These are phyloP conservation scores for Rosa lucieae DNA, from an alignment of 306 rosid species.

Conservation along the genomic window DNA sequence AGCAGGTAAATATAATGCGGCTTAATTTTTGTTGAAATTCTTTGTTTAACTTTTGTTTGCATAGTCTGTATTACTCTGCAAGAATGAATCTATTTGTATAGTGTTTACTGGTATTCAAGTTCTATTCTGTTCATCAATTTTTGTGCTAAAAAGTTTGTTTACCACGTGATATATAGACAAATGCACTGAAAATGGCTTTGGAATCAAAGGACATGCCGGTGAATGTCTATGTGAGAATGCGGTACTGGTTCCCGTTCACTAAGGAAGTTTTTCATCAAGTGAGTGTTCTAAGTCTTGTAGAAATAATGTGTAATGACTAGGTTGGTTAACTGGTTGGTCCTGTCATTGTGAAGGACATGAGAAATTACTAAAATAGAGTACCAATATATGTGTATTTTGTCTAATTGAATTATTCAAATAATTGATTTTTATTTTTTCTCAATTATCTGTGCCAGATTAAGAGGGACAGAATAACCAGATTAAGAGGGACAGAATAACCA, in stretches of 20 bases:
- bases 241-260: conserved; percentile 98
- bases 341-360: neutral
- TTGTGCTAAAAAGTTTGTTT: too few relatives aligned
- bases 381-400: neutral
- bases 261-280: conserved; percentile 96
- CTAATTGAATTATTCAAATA: conserved; percentile 5
- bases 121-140: too few relatives aligned
- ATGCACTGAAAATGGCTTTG: too few relatives aligned
- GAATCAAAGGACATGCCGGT: conserved; percentile 60
- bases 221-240: conserved; percentile 88
- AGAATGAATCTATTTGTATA: too few relatives aligned
- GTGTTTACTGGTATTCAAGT: too few relatives aligned
- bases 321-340: neutral
- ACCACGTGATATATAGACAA: too few relatives aligned
- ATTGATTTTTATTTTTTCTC: conserved; percentile 9
- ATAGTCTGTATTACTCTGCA: too few relatives aligned
- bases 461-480: conserved; percentile 82
- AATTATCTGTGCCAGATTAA: conserved; percentile 62
- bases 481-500: too few relatives aligned
- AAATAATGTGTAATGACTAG: neutral
- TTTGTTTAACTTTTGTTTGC: too few relatives aligned
- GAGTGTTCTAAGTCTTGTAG: conserved; percentile 17
- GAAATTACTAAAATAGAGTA: neutral
- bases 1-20: too few relatives aligned
- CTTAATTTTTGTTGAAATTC: too few relatives aligned